Evolutionary conservation across 805 yeast species (phyloP), one percentile per base, ranked within the genome.

Genomic region (Candida schatavii): DNA sequence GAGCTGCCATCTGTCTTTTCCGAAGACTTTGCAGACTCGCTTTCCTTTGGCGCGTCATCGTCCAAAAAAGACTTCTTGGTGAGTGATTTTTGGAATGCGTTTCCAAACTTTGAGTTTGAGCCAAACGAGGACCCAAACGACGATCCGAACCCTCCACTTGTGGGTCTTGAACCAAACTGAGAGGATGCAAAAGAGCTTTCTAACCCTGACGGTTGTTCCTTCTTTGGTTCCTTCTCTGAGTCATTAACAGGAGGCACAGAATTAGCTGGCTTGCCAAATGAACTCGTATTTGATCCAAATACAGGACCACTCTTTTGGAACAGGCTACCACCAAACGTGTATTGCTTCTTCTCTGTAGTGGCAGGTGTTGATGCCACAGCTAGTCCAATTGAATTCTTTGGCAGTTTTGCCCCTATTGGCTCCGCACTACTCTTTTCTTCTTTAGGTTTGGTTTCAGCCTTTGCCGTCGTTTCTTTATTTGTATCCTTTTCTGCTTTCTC

Each of bases 61-160:
- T 81, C 85, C 50, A 83, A 77, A 39, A 83, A 75, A 3, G 87
- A 78, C 56, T 79, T 73, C 51, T 75, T 77, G 28, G 59, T 64
- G 28, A 75, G 47, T 1, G 83, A 73, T 9, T 62, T 60, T 48
- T 77, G 74, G 53, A 81, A 80, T 1, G 85, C 85, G 51, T 76
- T 76, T 2, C 72, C 68, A 47, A 75, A 77, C 33, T 62, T 64
- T 13, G 79, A 62, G 26, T 64, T 62, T 3, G 77, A 58, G 1
- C 81, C 81, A 58, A 77, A 77, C 0, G 70, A 55, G 17, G 65
- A 55, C n/a, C 49, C 46, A 18, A 32, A 40, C 11, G 46, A 41
- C 30, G 79, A 62, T 7, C 85, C 85, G 64, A 80, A 80, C n/a
- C n/a, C n/a, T 41, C 48, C 41, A 13, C 47, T 44, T 4, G 51